phyloP scores from a whole-genome alignment of 2,329 filamentous ascomycete species.

The Paradendryphiella salina region DNA sequence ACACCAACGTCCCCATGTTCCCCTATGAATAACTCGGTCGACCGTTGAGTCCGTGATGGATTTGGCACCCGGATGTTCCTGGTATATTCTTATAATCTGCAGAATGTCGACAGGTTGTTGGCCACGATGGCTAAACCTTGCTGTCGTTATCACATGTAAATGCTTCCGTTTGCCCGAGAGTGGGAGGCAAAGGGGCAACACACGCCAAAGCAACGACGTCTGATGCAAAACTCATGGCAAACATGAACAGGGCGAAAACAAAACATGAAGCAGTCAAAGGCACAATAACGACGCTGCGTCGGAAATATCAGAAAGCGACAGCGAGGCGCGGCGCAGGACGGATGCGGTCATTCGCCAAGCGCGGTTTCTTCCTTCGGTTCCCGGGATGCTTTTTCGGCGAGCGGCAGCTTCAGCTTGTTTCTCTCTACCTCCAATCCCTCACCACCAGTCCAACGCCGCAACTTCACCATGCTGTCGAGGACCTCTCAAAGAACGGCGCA shows the following conservation, averaged over 20 bases:
- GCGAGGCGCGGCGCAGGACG: conserved; percentile 25
- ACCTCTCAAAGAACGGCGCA: conserved; percentile 54
- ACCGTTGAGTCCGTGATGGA: too few relatives aligned
- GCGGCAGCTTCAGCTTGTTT: conserved; percentile 41
- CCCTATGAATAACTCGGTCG: too few relatives aligned
- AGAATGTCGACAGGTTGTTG: neutral
- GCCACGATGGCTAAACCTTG: neutral
- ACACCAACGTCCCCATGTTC: too few relatives aligned
- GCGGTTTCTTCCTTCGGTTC: conserved; percentile 24
- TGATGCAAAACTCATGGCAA: neutral
- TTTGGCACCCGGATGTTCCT: too few relatives aligned
- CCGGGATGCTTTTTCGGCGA: conserved; percentile 40
- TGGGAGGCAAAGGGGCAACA: neutral
- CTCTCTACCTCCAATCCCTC: conserved; percentile 42
- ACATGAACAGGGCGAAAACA: neutral
- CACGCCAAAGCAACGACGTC: neutral
- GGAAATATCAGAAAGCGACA: conserved; percentile 8
- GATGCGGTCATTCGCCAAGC: conserved; percentile 39
- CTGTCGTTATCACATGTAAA: conserved; percentile 7
- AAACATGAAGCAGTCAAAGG: neutral
- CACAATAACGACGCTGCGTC: neutral
- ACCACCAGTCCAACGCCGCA: conserved; percentile 35
- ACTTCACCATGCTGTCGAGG: conserved; percentile 50
- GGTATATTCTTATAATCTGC: too few relatives aligned
- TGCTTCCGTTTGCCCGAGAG: neutral